These are phyloP conservation scores for Talaromyces adpressus DNA, from an alignment of 495 filamentous ascomycete species.

Conservation along the genomic window DNA sequence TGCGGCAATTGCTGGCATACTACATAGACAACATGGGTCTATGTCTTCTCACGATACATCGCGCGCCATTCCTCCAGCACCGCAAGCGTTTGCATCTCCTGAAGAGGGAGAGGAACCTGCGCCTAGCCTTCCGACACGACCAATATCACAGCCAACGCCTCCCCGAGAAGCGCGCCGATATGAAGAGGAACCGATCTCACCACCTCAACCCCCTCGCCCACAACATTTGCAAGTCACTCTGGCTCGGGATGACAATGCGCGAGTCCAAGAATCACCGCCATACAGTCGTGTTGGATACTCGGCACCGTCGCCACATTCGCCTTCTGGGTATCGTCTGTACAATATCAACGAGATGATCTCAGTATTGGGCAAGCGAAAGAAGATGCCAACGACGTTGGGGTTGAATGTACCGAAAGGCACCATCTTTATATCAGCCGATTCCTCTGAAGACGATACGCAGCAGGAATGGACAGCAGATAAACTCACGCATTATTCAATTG, in stretches of 20 bases:
- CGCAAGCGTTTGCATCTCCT: conserved; percentile 32
- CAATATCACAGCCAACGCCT: conserved; percentile 50
- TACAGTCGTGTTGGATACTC: conserved; percentile 45
- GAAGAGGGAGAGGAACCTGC: conserved; percentile 55
- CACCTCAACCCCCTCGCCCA: conserved; percentile 12
- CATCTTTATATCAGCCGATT: conserved; percentile 89
- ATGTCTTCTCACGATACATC: conserved; percentile 22
- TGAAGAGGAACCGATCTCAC: conserved; percentile 21
- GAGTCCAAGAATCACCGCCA: conserved; percentile 52
- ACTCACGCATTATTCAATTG: conserved; percentile 89
- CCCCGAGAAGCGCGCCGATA: conserved; percentile 47
- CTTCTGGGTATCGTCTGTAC: conserved; percentile 83
- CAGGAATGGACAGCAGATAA: conserved; percentile 93
- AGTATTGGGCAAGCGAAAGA: conserved; percentile 91
- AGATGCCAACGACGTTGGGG: conserved; percentile 90
- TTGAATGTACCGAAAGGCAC: conserved; percentile 80
- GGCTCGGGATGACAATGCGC: conserved; percentile 19
- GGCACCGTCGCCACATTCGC: conserved; percentile 40
- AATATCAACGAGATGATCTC: conserved; percentile 96
- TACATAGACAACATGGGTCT: conserved; percentile 46
- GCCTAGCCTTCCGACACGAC: conserved; percentile 62
- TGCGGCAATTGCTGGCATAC: conserved; percentile 63
- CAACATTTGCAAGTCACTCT: conserved; percentile 20
- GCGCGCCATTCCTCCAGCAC: conserved; percentile 29
- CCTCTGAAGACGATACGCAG: conserved; percentile 63